Conservation (phyloP, 148 eudicot genomes). For the Spergularia marina region DNA sequence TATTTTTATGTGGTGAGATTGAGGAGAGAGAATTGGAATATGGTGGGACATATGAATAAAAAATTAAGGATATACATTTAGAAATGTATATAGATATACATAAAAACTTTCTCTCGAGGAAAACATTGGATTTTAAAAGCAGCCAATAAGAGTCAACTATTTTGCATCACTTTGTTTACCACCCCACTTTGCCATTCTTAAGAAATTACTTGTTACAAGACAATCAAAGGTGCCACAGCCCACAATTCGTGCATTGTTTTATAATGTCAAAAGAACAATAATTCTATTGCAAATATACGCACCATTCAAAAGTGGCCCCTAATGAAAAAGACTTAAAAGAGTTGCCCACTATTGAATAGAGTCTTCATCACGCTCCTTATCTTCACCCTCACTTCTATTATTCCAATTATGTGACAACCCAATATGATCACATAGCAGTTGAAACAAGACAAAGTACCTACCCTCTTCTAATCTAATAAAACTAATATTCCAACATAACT, state of each 20-base stretch:
- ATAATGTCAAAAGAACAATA: background rate
- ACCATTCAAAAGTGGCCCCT: conserved; percentile 1
- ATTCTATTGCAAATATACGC: conserved; percentile 7
- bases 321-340: background rate
- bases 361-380: conserved; percentile 23
- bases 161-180: conserved; percentile 3
- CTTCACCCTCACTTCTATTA: conserved; percentile 12
- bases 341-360: background rate
- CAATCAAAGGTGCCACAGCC: conserved; percentile 18
- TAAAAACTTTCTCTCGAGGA: no score
- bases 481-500: conserved; percentile 19
- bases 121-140: background rate
- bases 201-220: background rate
- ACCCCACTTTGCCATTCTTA: conserved; percentile 10
- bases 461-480: conserved; percentile 8
- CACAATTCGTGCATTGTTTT: conserved; percentile 6
- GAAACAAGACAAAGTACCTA: conserved; percentile 22
- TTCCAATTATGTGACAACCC: conserved; percentile 13
- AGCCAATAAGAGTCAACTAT: background rate
- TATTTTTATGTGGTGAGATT: no score
- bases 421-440: conserved; percentile 21
- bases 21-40: no score
- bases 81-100: no score
- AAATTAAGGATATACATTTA: no score
- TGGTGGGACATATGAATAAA: no score